A percentile compares a stretch with the other conserved stretches of the same genome.
Conservation (phyloP, 75 land plant genomes). For the Cupressus sempervirens region DNA sequence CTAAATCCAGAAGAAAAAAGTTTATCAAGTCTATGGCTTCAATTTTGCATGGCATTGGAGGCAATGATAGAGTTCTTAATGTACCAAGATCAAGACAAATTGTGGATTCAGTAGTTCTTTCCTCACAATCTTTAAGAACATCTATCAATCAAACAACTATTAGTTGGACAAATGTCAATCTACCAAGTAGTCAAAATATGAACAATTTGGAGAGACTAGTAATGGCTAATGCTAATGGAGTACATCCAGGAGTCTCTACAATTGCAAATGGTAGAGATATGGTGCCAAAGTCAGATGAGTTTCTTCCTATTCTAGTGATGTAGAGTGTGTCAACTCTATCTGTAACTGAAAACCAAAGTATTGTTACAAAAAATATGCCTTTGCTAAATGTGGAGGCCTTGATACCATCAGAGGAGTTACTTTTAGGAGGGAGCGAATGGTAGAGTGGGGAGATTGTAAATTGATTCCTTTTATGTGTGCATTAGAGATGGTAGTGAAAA, state of each 20-base stretch:
- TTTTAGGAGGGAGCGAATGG: no score
- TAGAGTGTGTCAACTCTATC: not conserved
- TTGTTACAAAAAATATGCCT: slow-evolving; percentile 1
- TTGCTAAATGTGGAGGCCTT: slow-evolving; percentile 34
- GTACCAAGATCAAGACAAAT: not conserved
- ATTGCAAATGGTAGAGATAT: not conserved
- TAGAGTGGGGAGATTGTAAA: no score
- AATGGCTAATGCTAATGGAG: not conserved
- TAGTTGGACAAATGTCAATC: not conserved
- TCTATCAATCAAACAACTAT: not conserved
- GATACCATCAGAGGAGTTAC: no score
- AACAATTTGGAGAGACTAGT: not conserved
- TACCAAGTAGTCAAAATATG: not conserved
- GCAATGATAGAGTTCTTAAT: slow-evolving; percentile 5
- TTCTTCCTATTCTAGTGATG: slow-evolving; percentile 17
- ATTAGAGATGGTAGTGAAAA: no score
- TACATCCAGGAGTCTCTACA: not conserved
- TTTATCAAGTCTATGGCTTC: slow-evolving; percentile 5
- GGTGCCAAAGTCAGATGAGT: not conserved
- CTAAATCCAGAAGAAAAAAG: not conserved
- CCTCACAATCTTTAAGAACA: not conserved
- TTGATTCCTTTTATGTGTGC: no score
- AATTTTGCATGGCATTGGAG: not conserved
- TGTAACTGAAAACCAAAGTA: not conserved
- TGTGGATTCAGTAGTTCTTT: not conserved